Evolutionary conservation across 306 rosid species (phyloP), one percentile per base, ranked within the genome.

Genomic region (Lithocarpus polystachyus): DNA sequence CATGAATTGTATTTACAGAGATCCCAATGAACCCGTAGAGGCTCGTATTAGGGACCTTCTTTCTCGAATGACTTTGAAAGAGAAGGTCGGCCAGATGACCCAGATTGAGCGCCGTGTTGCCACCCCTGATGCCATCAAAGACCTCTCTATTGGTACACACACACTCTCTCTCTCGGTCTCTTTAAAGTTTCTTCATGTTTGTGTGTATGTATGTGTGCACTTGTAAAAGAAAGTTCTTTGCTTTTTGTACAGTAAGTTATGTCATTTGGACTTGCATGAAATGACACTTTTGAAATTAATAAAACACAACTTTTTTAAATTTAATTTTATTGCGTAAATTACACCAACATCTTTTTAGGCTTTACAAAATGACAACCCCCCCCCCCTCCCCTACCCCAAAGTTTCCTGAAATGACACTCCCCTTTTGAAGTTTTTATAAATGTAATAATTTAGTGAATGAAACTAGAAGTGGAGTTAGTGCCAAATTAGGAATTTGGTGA

Each of bases 81-180:
- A 88, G 72, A 88, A 88, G 72, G 77, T 77, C 31, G 88, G 88
- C 75, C 88, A 88, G 74, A 88, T 88, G 86, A 83, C 88, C 35
- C 88, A 86, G 72, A 88, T 88, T 51, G 89, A 88, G 78, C 88
- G 89, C 45, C 52, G 80, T 24, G 86, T 81, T 4, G 84, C 82
- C 40, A 74, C 83, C 52, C 82, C 83, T 3, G 68, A 55, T 40
- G 73, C 83, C 78, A 72, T 88, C 23, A 77, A 52, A 80, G 86
- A 79, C 64, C 77, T 79, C 52, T 61, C 75, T 60, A 71, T 86
- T 0, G 92, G 92, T 88, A 85, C 19, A 17, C 24, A 0, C 9
- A 19, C 31, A 0, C 13, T 20, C 4, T 26, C 28, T 26, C 28
- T 31, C 43, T 17, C 12, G 5, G 0, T 24, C 3, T 67, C 18